Base-by-base conservation (phyloP, 176 grass and related monocot genomes). In the Luzula sylvatica region DNA sequence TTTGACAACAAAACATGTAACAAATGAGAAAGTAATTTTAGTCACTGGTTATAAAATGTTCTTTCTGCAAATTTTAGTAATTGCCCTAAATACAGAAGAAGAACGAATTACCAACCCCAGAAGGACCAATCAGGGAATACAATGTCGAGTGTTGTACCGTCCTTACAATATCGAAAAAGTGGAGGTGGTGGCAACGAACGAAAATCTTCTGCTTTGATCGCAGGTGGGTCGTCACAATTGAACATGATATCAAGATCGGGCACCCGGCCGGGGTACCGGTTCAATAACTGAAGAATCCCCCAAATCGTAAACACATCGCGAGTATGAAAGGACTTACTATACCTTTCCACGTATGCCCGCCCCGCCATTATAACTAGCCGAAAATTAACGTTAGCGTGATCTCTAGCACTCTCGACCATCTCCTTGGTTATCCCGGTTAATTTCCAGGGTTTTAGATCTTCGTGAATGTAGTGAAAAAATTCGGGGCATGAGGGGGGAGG, bases 201-300 rank as follows among this genome's bases (percentile, higher is more conserved):
- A 70, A 58, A 72, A 2, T 48, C 16, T 1, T 39, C 43, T 2
- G 54, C 32, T 20, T 18, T 52, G 38, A 94, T 23, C 24, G 40
- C 46, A 0, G 82, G 83, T 76, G 62, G 69, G 30, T 95, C 89
- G 1, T 75, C 69, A 60, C 76, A 81, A 61, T 78, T 74, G 28
- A 95, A 95, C 83, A 95, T 95, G 67, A 95, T 66, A 32, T 95
- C 80, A 41, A 95, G 73, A 55, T 95, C 89, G 15, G 89, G 89
- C 21, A 95, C 66, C 20, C 46, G 79, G 16, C 80, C 83, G 0
- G 83, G 89, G 69, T 88, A 95, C 26, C 61, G 68, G 28, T 75
- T 77, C 54, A 95, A 57, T 42, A 95, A 66, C 73, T 88, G 89
- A 11, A 95, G 72, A n/a, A 95, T 75, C 49, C 89, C 89, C 89